These are phyloP conservation scores for Daedalea quercina DNA, from an alignment of 768 basidiomycete genomes.

Conservation along the genomic window DNA sequence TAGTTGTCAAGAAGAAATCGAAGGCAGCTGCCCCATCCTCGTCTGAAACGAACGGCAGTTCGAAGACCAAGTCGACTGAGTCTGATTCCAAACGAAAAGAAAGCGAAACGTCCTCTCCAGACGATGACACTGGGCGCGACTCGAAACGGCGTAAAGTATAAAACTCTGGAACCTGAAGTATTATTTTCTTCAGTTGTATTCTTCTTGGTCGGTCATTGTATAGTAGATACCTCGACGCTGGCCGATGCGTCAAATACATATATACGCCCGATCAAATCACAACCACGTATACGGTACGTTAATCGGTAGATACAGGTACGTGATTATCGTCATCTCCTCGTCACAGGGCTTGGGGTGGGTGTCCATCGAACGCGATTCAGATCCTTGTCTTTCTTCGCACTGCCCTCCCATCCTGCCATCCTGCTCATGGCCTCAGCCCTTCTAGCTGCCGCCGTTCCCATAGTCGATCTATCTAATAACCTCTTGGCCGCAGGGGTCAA, in stretches of 20 bases:
- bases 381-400: conserved; percentile 48
- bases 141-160: conserved; percentile 56
- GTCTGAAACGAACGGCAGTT: conserved; percentile 7
- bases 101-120: conserved; percentile 5
- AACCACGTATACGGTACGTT: no score
- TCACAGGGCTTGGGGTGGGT: conserved; percentile 53
- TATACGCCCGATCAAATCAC: no score
- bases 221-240: no score
- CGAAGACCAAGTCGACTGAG: conserved; percentile 4
- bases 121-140: conserved; percentile 29
- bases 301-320: conserved; percentile 5
- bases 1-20: conserved; percentile 71
- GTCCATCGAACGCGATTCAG: conserved; percentile 71
- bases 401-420: conserved; percentile 49
- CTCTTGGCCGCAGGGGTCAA: conserved; percentile 83
- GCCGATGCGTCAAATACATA: no score
- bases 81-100: conserved; percentile 13
- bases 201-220: no score
- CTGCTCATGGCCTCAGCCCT: conserved; percentile 65
- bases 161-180: conserved; percentile 16
- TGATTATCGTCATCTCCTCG: conserved; percentile 22
- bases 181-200: no score
- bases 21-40: conserved; percentile 26
- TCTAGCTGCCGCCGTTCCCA: conserved; percentile 54
- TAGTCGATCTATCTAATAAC: conserved; percentile 65